These are phyloP conservation scores for Phytopythium chamaehyphon DNA, from an alignment of 352 stramenopile genomes.

Conservation along the genomic window DNA sequence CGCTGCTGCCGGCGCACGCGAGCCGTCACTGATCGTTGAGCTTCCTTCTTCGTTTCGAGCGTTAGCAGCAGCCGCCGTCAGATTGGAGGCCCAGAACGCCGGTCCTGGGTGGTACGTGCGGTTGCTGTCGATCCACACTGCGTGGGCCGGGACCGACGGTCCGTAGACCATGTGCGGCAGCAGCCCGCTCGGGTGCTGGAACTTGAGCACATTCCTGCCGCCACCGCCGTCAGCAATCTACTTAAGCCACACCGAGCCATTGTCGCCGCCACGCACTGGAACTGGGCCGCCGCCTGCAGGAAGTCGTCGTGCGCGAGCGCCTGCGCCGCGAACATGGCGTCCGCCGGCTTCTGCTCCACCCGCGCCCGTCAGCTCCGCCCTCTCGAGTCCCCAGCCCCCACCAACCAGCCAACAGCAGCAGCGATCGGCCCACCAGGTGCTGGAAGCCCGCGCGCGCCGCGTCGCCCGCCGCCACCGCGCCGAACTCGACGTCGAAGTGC, in stretches of 20 bases:
- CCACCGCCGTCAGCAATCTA: background rate
- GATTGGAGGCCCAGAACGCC: constrained; percentile 44
- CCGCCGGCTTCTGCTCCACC: constrained; percentile 47
- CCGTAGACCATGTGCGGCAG: constrained; percentile 78
- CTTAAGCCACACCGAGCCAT: too few species aligned
- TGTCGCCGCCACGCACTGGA: constrained; percentile 36
- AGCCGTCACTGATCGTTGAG: constrained; percentile 1
- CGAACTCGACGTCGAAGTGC: constrained; percentile 66
- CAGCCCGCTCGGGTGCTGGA: constrained; percentile 50
- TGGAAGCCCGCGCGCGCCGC: constrained; percentile 62
- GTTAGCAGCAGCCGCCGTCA: background rate
- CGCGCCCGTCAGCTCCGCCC: background rate
- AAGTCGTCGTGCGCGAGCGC: constrained; percentile 80
- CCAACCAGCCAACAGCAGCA: too few species aligned
- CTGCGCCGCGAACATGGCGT: constrained; percentile 75
- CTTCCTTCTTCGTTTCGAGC: background rate
- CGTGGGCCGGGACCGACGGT: constrained; percentile 43
- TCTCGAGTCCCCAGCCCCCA: too few species aligned
- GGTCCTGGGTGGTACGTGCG: constrained; percentile 77
- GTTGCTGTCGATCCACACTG: constrained; percentile 57
- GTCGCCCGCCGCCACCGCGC: constrained; percentile 54
- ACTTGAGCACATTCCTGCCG: constrained; percentile 43
- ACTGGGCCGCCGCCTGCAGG: constrained; percentile 44
- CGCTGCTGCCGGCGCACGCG: background rate
- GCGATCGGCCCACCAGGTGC: constrained; percentile 76